Conservation (phyloP, 129 eudicot species). For the Cynara cardunculus region DNA sequence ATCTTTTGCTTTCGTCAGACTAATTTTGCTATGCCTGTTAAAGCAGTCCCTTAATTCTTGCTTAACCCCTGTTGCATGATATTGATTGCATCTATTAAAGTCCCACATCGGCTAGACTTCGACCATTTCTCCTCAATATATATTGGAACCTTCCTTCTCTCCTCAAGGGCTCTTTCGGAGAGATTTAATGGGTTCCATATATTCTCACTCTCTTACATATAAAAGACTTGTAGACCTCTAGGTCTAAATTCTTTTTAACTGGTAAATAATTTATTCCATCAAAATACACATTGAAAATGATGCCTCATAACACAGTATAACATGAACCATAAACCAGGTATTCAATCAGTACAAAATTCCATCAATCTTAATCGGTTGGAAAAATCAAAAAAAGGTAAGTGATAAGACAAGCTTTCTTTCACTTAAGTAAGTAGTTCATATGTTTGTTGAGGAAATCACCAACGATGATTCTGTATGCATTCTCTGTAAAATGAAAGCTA, state of each 20-base stretch:
- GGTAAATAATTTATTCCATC: background rate
- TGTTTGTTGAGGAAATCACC: conserved; percentile 35
- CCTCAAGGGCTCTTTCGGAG: background rate
- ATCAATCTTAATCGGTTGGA: background rate
- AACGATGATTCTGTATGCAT: conserved; percentile 47
- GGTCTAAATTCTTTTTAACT: background rate
- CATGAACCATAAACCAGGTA: background rate
- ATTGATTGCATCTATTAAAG: background rate
- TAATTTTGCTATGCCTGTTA: background rate
- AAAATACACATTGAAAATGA: background rate
- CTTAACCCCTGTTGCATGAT: background rate
- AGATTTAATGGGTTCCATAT: background rate
- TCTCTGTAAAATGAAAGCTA: conserved; percentile 69
- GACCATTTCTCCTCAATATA: background rate
- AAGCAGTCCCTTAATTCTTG: background rate
- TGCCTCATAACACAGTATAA: background rate
- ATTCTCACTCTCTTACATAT: background rate
- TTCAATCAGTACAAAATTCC: background rate
- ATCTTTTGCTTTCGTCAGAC: background rate
- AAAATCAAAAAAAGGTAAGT: background rate
- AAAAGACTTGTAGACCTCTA: background rate
- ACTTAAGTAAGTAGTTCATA: background rate
- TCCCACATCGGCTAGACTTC: background rate
- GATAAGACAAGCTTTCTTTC: background rate
- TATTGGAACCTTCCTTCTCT: background rate